Base-by-base conservation (phyloP, 2,329 filamentous ascomycete genomes). In the Diaporthe citriasiana region DNA sequence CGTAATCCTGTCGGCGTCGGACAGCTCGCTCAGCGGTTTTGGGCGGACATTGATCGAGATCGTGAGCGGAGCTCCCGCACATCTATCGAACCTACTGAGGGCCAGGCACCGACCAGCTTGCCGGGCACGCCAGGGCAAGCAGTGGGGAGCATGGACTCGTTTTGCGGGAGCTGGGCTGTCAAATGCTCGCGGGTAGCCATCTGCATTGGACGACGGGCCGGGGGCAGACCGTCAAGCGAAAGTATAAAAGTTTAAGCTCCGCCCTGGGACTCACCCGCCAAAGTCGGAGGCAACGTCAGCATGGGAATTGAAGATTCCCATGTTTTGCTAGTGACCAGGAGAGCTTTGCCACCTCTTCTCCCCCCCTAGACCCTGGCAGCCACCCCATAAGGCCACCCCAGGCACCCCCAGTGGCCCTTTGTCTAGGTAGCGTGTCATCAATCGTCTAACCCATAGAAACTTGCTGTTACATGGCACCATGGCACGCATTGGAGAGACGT, bases 221-320 rank as follows among this genome's bases (percentile, higher is more conserved):
- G 59, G 59, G 57, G 40, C 40, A 63, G 59, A 63, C 25, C 17
- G 17, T 63, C 56, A 71, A 53, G 70, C 51, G 56, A 50, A 63
- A 63, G 56, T 71, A 63, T 45, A 71, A 63, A 53, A 53, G 47
- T 51, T 68, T 40, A 68, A 68, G 33, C 19, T 38, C 22, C 13
- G 30, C 40, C 33, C 33, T 8, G 6, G 59, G n/a, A 33, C 38
- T n/a, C 35, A 27, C 6, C 33, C 19, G 30, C 53, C 53, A 33
- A 27, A 63, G 3, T 9, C 40, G 40, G 19, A 51, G 33, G 42
- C 42, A 38, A 59, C 13, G 10, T 27, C 22, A 59, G 22, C 15
- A 60, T 71, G 70, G 56, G 56, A 71, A 25, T 63, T 63, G n/a
- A 22, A 63, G 47, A 63, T 33, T 71, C 70, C 70, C 70, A 71